Conservation (phyloP, 768 basidiomycete genomes). For the Panus rudis region DNA sequence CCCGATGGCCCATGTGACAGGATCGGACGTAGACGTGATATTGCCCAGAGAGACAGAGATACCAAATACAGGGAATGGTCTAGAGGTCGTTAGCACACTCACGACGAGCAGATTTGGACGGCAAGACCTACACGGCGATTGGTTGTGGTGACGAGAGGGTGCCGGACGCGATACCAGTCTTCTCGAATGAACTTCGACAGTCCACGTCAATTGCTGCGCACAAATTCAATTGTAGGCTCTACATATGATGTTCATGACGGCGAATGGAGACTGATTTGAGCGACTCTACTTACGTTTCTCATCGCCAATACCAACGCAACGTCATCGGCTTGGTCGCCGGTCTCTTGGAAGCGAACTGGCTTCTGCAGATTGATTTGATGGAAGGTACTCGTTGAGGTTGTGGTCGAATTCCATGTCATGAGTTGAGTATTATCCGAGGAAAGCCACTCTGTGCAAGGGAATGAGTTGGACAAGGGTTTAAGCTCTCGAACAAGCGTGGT, state of each 20-base stretch:
- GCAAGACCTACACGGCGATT: slow-evolving; percentile 12
- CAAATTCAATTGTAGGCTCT: slow-evolving; percentile 10
- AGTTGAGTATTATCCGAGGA: slow-evolving; percentile 9
- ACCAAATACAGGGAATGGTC: slow-evolving; percentile 17
- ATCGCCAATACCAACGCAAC: slow-evolving; percentile 13
- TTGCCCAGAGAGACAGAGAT: slow-evolving; percentile 21
- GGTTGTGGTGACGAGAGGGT: slow-evolving; percentile 3
- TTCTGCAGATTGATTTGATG: slow-evolving; percentile 8
- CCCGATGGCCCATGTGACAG: slow-evolving; percentile 23
- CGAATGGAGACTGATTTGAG: not conserved
- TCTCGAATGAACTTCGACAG: slow-evolving; percentile 14
- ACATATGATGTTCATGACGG: not conserved
- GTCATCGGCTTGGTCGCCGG: slow-evolving; percentile 12
- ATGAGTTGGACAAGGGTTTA: not conserved
- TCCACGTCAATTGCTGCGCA: slow-evolving; percentile 5
- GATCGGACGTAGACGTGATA: slow-evolving; percentile 11
- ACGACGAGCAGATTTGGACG: no score
- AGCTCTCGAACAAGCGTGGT: not conserved
- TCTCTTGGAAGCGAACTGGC: slow-evolving; percentile 7
- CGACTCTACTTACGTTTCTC: slow-evolving; percentile 6
- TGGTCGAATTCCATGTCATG: slow-evolving; percentile 5
- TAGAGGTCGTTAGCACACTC: not conserved
- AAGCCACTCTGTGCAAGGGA: slow-evolving; percentile 12
- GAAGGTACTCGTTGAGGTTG: slow-evolving; percentile 3
- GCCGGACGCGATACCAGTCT: slow-evolving; percentile 11